A percentile compares a stretch with the other conserved stretches of the same genome.
phyloP scores from a whole-genome alignment of 805 yeast species.

The Cyberlindnera japonica region DNA sequence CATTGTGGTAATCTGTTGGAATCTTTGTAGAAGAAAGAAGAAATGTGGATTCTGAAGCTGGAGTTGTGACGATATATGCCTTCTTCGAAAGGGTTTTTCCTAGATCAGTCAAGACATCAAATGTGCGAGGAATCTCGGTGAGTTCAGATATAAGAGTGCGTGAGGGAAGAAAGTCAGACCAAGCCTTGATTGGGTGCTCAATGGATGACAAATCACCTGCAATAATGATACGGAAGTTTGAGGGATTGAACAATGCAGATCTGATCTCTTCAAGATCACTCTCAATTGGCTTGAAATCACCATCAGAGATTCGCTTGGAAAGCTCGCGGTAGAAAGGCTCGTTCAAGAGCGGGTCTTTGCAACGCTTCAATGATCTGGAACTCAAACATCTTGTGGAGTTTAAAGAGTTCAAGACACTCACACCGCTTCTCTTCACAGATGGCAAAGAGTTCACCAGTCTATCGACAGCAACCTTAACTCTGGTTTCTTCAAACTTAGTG shows the following conservation, averaged over 20 bases:
- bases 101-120: constrained; percentile 47
- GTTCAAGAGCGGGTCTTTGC: constrained; percentile 60
- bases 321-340: constrained; percentile 54
- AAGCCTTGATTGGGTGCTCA: constrained; percentile 52
- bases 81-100: constrained; percentile 50
- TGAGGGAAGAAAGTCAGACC: constrained; percentile 39
- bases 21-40: constrained; percentile 56
- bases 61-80: constrained; percentile 66
- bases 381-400: constrained; percentile 49
- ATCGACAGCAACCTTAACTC: constrained; percentile 58
- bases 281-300: constrained; percentile 45
- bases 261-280: constrained; percentile 50
- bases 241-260: constrained; percentile 46
- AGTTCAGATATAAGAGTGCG: constrained; percentile 6
- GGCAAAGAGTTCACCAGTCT: constrained; percentile 38
- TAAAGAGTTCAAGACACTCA: constrained; percentile 61
- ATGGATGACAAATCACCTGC: constrained; percentile 62
- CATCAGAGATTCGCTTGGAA: constrained; percentile 48
- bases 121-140: constrained; percentile 49
- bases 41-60: constrained; percentile 82
- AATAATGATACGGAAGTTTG: constrained; percentile 64
- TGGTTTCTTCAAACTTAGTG: constrained; percentile 65
- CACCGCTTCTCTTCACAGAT: constrained; percentile 40
- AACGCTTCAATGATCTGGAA: constrained; percentile 58
- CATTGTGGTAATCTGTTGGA: constrained; percentile 50